Conservation (phyloP, 1,139 yeast genomes). For the Geotrichum fermentans region DNA sequence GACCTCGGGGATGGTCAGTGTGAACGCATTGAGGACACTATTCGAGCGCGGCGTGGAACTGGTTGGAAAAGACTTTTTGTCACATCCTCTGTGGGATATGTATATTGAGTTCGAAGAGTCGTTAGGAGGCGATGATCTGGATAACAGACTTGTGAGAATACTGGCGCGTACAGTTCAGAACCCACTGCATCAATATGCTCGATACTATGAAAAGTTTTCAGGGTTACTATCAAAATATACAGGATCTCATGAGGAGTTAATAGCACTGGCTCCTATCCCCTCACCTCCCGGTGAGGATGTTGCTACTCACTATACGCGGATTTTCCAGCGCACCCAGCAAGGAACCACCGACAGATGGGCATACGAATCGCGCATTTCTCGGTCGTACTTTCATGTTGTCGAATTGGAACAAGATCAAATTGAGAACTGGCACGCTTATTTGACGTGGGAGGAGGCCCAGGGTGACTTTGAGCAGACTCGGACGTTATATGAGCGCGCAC, state of each 20-base stretch:
- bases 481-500: constrained; percentile 47
- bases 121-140: constrained; percentile 30
- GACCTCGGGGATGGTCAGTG: background rate
- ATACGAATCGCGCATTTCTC: constrained; percentile 54
- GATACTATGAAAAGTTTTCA: constrained; percentile 41
- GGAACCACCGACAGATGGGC: constrained; percentile 57
- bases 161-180: constrained; percentile 60
- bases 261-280: constrained; percentile 11
- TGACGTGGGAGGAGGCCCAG: constrained; percentile 51
- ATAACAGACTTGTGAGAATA: constrained; percentile 42
- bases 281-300: constrained; percentile 4
- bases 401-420: constrained; percentile 48
- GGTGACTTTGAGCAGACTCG: constrained; percentile 35
- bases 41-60: constrained; percentile 59
- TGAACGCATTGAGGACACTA: constrained; percentile 27
- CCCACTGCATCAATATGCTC: constrained; percentile 73
- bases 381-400: constrained; percentile 50
- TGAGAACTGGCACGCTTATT: constrained; percentile 57
- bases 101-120: constrained; percentile 53
- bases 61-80: constrained; percentile 69
- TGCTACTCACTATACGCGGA: constrained; percentile 21
- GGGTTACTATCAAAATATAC: constrained; percentile 7
- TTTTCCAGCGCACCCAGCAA: constrained; percentile 58
- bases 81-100: constrained; percentile 70
- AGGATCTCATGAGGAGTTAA: constrained; percentile 8